Evolutionary conservation across 345 rosid species (phyloP), one percentile per base, ranked within the genome.

Genomic region (Hypericum androsaemum): DNA sequence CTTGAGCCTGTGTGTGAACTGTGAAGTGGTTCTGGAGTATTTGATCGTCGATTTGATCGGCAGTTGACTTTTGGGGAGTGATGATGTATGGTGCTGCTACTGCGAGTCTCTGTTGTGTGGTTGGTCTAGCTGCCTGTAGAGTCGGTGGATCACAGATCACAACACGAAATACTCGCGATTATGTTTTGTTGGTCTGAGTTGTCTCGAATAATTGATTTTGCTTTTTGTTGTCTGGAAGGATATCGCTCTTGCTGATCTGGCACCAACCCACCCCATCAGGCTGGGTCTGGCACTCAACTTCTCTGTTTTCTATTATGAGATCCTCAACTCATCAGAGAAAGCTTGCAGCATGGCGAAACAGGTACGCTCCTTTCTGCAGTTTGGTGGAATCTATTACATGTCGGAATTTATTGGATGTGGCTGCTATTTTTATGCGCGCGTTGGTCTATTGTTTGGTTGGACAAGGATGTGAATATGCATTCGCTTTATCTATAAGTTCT

Each of bases 291-390:
- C 50, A 14, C 50, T 46, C 50, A 46, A 46, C 50, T 46, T 46
- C 28, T 46, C 50, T 10, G 50, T 46, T 5, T 46, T 46, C 14
- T 46, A 46, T 32, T 46, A 46, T 6, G 50, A 46, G 50, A 46
- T 46, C 28, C 50, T 46, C 28, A 46, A 46, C 9, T 46, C 50
- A n/a, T 46, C 50, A 7, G 50, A 46, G 50, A 46, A 46, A 46
- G 50, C 50, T 46, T 46, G 50, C 22, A 46, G 9, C 50, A 46
- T 46, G 50, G 50, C 50, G 7, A 46, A 46, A 46, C 50, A 46
- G 50, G 50, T 46, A 13, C 8, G 50, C 50, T 46, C 50, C 8
- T 12, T 11, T 14, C 10, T 46, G 50, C 22, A 12, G 48, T 44
- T 14, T 14, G 32, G 44, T 3, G 44, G 12, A 3, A 41, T 41